Conservation (phyloP, 768 basidiomycete genomes). For the Auriscalpium orientale region DNA sequence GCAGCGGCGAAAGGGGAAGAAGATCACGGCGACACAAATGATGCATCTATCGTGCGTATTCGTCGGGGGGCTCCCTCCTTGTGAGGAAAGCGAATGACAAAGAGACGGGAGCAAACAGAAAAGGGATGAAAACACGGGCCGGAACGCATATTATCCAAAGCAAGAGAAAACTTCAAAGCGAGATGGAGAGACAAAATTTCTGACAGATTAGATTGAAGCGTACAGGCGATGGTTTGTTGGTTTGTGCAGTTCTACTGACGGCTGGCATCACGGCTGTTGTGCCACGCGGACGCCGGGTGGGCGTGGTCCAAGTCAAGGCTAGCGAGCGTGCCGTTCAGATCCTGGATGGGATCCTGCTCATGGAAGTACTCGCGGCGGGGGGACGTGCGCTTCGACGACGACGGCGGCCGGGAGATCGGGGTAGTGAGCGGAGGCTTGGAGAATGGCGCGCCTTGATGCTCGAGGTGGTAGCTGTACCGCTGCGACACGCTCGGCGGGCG, state of each 20-base stretch:
- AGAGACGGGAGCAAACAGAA: not conserved
- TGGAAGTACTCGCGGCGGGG: conserved; percentile 20
- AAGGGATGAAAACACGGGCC: not conserved
- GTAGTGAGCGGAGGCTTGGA: conserved; percentile 32
- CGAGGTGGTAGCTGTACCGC: conserved; percentile 35
- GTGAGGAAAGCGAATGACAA: not conserved
- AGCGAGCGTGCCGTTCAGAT: conserved; percentile 71
- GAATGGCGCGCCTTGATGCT: conserved; percentile 34
- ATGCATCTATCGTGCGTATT: not conserved
- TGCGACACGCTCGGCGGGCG: conserved; percentile 40
- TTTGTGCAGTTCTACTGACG: not conserved
- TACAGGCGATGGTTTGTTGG: not conserved
- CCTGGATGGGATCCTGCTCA: conserved; percentile 51
- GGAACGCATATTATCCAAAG: conserved; percentile 1
- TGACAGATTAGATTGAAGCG: not conserved
- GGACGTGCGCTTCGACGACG: conserved; percentile 18
- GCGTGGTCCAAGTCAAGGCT: conserved; percentile 56
- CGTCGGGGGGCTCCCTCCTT: not conserved
- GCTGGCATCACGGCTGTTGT: not conserved
- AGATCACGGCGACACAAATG: not conserved
- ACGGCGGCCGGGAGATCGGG: conserved; percentile 36
- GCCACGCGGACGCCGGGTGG: not conserved
- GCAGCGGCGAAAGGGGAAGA: not conserved
- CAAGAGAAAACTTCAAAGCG: conserved; percentile 5
- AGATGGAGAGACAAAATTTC: not conserved